phyloP scores from a whole-genome alignment of 306 rosid species.

The Trifolium dubium region DNA sequence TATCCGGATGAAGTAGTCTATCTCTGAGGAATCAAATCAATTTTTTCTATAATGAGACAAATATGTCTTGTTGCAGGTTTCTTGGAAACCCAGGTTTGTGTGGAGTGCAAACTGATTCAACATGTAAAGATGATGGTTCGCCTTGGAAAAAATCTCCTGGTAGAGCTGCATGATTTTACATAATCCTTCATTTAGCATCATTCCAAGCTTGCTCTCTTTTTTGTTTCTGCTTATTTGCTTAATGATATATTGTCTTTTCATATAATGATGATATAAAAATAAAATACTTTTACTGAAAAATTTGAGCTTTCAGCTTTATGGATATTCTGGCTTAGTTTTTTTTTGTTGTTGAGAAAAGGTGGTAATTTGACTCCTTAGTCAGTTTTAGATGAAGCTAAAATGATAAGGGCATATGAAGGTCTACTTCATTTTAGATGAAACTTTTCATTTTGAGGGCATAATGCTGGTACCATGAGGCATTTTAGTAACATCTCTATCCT shows the following conservation, averaged over 20 bases:
- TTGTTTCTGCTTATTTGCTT: constrained; percentile 2
- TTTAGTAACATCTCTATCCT: constrained; percentile 3
- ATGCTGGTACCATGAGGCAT: background rate
- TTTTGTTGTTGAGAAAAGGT: background rate
- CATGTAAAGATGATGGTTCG: constrained; percentile 72
- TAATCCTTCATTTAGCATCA: constrained; percentile 33
- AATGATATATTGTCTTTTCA: constrained; percentile 6
- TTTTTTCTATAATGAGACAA: constrained; percentile 39
- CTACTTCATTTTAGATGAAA: constrained; percentile 7
- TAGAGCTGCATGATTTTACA: constrained; percentile 40
- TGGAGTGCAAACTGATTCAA: constrained; percentile 66
- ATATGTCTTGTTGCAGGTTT: constrained; percentile 62
- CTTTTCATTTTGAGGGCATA: background rate
- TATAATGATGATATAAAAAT: too few relatives aligned
- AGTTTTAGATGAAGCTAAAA: constrained; percentile 5
- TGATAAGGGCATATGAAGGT: constrained; percentile 1
- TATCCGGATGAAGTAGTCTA: constrained; percentile 20
- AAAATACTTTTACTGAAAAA: constrained; percentile 4
- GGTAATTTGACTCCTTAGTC: constrained; percentile 9
- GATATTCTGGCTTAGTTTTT: background rate
- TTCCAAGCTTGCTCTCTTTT: background rate
- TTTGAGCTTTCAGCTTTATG: constrained; percentile 31
- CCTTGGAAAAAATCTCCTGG: constrained; percentile 58
- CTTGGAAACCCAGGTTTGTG: constrained; percentile 94
- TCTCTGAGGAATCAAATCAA: constrained; percentile 1